A percentile compares a stretch with the other conserved stretches of the same genome.
Evolutionary conservation across 768 basidiomycete species (phyloP).

Genomic region (Agaricus blazei): DNA sequence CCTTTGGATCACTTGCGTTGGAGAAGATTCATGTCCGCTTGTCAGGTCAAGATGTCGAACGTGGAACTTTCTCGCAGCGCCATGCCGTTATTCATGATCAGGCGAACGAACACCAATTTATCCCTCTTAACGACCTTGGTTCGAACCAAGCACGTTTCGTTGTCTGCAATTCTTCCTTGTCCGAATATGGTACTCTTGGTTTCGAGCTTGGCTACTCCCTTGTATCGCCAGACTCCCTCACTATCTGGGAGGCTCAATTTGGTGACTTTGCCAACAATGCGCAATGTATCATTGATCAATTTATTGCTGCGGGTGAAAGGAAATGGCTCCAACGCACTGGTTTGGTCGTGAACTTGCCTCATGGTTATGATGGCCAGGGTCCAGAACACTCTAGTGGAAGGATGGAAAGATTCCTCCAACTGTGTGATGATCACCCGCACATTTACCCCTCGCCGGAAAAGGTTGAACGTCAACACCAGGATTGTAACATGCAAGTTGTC

Average conservation of each 20-base stretch:
- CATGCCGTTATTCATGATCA: constrained; percentile 98
- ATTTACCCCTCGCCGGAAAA: constrained; percentile 85
- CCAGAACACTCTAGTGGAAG: constrained; percentile 97
- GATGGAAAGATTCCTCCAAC: constrained; percentile 93
- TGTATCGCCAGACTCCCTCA: constrained; percentile 87
- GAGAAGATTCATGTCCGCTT: constrained; percentile 94
- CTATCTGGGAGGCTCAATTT: constrained; percentile 99
- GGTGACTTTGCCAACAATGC: constrained; percentile 98
- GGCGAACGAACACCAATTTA: constrained; percentile 82
- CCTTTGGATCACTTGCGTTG: constrained; percentile 88
- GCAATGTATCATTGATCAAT: constrained; percentile 98
- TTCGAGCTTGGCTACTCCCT: constrained; percentile 99
- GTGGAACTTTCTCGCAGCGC: constrained; percentile 97
- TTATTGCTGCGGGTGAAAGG: constrained; percentile 94
- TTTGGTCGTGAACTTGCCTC: constrained; percentile 82
- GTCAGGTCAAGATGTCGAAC: constrained; percentile 97
- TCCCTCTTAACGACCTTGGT: constrained; percentile 86
- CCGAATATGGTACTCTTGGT: constrained; percentile 91
- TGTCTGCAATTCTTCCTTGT: constrained; percentile 94
- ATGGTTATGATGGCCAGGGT: constrained; percentile 98
- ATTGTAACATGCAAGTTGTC: constrained; percentile 99
- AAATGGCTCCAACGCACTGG: constrained; percentile 97
- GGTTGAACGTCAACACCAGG: constrained; percentile 93
- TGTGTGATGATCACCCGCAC: constrained; percentile 96
- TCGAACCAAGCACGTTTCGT: constrained; percentile 89